Evolutionary conservation across 345 rosid genomes (phyloP).

Genomic region (Dipteronia sinensis): DNA sequence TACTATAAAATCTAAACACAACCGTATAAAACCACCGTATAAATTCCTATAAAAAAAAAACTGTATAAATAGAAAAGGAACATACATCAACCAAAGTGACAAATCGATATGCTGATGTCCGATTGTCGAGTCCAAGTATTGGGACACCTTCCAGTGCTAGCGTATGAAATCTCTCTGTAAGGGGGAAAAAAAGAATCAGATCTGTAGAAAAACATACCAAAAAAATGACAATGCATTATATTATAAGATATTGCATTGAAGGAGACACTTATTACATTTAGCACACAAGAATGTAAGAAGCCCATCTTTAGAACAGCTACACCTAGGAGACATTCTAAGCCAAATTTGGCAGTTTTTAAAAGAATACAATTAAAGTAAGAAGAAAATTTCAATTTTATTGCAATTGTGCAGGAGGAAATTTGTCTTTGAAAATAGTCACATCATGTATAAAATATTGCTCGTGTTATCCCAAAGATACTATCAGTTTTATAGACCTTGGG

Average conservation of each 20-base stretch:
- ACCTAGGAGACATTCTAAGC: background rate
- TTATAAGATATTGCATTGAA: background rate
- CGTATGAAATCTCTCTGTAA: constrained; percentile 86
- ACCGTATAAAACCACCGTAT: too few relatives aligned
- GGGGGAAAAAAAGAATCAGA: constrained; percentile 8
- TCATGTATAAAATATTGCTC: background rate
- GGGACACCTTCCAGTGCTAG: constrained; percentile 90
- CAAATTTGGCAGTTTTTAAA: background rate
- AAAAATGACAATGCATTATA: background rate
- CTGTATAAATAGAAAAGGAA: constrained; percentile 5
- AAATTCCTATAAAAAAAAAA: too few relatives aligned
- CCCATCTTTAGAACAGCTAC: background rate
- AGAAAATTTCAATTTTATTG: background rate
- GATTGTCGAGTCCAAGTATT: constrained; percentile 74
- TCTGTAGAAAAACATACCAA: constrained; percentile 5
- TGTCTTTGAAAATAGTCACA: background rate
- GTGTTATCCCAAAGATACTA: background rate
- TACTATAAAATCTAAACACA: background rate
- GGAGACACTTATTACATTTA: background rate
- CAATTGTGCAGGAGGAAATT: background rate
- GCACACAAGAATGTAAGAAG: background rate
- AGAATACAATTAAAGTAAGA: background rate
- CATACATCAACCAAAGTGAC: constrained; percentile 93
- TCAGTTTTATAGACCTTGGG: background rate
- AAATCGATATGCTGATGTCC: constrained; percentile 91